These are phyloP conservation scores for Mucor indicus DNA, from an alignment of 371 early-diverging fungal species.

Conservation along the genomic window DNA sequence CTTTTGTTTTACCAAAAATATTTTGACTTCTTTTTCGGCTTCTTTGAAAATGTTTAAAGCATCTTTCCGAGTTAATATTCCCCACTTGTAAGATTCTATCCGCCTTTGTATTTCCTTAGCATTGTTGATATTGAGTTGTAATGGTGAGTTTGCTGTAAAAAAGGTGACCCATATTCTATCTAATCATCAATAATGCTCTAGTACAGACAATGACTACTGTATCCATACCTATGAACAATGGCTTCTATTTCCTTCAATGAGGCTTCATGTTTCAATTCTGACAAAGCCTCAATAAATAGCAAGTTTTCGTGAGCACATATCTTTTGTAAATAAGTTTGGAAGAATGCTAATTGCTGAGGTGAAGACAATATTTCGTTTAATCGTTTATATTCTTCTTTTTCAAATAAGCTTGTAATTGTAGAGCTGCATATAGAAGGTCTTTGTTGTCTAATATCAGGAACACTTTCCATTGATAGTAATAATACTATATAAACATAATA, in stretches of 20 bases:
- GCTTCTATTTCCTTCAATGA: constrained; percentile 6
- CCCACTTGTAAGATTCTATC: constrained; percentile 17
- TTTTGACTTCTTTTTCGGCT: constrained; percentile 23
- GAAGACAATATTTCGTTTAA: constrained; percentile 21
- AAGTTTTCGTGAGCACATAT: constrained; percentile 32
- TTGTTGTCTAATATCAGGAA: too few relatives aligned
- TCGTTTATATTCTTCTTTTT: constrained; percentile 13
- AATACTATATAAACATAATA: too few relatives aligned
- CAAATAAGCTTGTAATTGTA: constrained; percentile 1
- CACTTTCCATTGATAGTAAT: too few relatives aligned
- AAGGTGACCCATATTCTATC: constrained; percentile 37
- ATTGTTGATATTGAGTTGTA: constrained; percentile 24
- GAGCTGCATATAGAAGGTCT: too few relatives aligned
- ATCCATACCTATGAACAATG: constrained; percentile 22
- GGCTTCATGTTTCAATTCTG: constrained; percentile 21
- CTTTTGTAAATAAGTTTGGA: constrained; percentile 23
- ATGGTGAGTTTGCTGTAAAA: constrained; percentile 14
- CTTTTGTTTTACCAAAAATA: constrained; percentile 15
- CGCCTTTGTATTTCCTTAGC: constrained; percentile 9
- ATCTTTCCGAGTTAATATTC: constrained; percentile 11
- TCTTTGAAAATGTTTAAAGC: constrained; percentile 17
- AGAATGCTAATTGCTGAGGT: constrained; percentile 22
- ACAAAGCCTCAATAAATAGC: constrained; percentile 31
- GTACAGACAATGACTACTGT: not conserved
- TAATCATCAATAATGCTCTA: too few relatives aligned